These are phyloP conservation scores for Huntiella savannae DNA, from an alignment of 2,329 filamentous ascomycete genomes.

Conservation along the genomic window DNA sequence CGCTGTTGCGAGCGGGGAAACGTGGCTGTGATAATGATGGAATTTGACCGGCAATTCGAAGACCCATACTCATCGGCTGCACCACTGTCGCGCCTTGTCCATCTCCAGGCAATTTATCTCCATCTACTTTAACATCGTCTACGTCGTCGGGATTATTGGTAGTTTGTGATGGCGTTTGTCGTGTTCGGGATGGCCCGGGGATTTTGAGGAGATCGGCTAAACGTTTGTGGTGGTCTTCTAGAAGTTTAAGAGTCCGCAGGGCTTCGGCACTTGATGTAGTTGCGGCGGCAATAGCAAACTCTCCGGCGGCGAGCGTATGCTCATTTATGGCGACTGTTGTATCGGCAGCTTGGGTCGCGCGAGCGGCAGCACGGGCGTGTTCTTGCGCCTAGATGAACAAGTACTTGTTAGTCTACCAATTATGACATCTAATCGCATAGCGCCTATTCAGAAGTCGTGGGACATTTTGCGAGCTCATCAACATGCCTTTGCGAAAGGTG, in stretches of 20 bases:
- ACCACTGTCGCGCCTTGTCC: background rate
- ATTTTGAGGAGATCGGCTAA: constrained; percentile 67
- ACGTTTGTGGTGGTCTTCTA: constrained; percentile 73
- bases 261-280: constrained; percentile 52
- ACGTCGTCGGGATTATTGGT: constrained; percentile 13
- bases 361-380: constrained; percentile 67
- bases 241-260: constrained; percentile 60
- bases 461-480: no score
- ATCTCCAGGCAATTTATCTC: constrained; percentile 20
- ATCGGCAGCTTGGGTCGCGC: constrained; percentile 54
- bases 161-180: constrained; percentile 22
- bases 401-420: background rate
- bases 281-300: constrained; percentile 70
- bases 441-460: no score
- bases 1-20: constrained; percentile 37
- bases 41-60: constrained; percentile 23
- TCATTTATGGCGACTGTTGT: constrained; percentile 71
- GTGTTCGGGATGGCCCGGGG: constrained; percentile 42
- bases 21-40: constrained; percentile 20
- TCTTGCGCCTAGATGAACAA: constrained; percentile 51
- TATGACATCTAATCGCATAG: background rate
- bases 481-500: no score
- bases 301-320: constrained; percentile 70
- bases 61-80: constrained; percentile 14
- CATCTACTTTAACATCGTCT: constrained; percentile 11